phyloP scores from a whole-genome alignment of 208 protist species.

The Phytomonas sp. region DNA sequence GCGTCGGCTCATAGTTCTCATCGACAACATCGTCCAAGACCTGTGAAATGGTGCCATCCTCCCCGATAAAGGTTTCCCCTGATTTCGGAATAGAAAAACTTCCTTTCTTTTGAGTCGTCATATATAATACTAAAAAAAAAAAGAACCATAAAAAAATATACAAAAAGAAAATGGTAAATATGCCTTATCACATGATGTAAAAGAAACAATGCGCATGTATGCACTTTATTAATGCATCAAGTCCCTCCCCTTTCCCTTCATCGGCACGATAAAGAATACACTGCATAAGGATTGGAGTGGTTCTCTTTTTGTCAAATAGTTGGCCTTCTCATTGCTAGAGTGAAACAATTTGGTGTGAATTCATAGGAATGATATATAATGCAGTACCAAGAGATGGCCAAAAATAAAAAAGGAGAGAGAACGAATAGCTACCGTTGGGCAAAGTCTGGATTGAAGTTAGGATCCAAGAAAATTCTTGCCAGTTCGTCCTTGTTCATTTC shows the following conservation, averaged over 20 bases:
- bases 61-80: constrained; percentile 67
- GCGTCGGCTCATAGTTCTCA: constrained; percentile 84
- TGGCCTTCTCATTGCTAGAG: background rate
- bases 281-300: background rate
- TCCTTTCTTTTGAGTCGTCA: background rate
- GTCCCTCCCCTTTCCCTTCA: background rate
- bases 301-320: background rate
- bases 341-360: background rate
- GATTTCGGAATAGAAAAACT: constrained; percentile 30
- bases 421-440: constrained; percentile 16
- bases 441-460: constrained; percentile 81
- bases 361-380: background rate
- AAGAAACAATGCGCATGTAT: background rate
- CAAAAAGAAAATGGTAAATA: constrained; percentile 11
- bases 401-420: constrained; percentile 3
- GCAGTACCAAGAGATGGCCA: background rate
- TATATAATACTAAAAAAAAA: constrained; percentile 1
- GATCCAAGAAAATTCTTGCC: constrained; percentile 69
- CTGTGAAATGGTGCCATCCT: constrained; percentile 79
- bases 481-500: constrained; percentile 53
- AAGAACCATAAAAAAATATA: background rate
- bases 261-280: background rate
- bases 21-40: constrained; percentile 85
- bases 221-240: background rate
- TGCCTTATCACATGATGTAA: background rate